Evolutionary conservation across 225 moss, liverwort and hornwort genomes (phyloP).

Genomic region (Pseudoscleropodium purum): DNA sequence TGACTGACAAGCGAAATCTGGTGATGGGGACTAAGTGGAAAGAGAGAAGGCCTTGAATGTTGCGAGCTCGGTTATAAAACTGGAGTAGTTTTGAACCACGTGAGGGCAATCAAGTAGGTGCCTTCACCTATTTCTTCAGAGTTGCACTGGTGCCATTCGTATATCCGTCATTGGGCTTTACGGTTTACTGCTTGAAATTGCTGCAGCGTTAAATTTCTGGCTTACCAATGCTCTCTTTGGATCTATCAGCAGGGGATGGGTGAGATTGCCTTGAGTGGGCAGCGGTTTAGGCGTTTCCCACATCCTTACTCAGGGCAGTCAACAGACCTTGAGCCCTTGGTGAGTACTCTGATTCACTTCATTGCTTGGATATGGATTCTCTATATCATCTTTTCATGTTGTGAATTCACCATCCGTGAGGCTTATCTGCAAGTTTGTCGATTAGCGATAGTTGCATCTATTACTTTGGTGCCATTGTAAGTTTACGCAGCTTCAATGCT

Average conservation of each 20-base stretch:
- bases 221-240: neutral
- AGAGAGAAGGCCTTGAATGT: constrained; percentile 32
- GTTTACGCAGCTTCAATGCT: neutral
- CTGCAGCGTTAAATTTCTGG: neutral
- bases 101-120: constrained; percentile 32
- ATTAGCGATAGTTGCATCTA: neutral
- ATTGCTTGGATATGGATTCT: neutral
- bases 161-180: neutral
- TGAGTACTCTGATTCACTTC: constrained; percentile 9
- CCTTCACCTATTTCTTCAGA: neutral
- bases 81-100: constrained; percentile 22
- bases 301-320: constrained; percentile 56
- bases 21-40: constrained; percentile 35
- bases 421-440: neutral
- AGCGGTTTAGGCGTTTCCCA: constrained; percentile 58
- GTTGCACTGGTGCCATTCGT: constrained; percentile 1
- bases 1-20: constrained; percentile 12
- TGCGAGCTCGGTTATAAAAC: constrained; percentile 8
- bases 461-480: neutral
- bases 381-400: neutral
- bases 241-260: constrained; percentile 52
- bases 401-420: neutral
- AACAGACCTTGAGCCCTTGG: constrained; percentile 54
- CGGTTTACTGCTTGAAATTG: neutral
- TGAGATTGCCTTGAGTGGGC: constrained; percentile 58